Conservation (phyloP, 257 asterid genomes). For the Nicotiana otophora region DNA sequence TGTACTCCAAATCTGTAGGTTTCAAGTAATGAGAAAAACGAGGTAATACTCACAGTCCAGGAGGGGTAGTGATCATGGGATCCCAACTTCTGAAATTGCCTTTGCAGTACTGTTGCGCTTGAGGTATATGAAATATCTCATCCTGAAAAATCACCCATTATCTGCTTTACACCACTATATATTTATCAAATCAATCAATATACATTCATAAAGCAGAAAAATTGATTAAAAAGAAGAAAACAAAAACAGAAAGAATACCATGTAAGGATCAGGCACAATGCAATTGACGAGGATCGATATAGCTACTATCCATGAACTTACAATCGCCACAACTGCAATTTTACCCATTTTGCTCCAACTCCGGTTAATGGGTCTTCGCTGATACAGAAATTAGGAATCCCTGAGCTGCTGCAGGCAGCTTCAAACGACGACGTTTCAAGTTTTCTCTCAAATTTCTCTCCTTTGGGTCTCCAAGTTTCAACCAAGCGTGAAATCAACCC, state of each 20-base stretch:
- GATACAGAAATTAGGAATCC: neutral
- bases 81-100: constrained; percentile 89
- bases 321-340: constrained; percentile 42
- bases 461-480: too few species aligned
- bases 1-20: neutral
- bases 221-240: neutral
- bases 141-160: constrained; percentile 46
- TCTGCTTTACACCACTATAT: constrained; percentile 4
- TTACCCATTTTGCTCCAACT: constrained; percentile 48
- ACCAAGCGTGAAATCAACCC: too few species aligned
- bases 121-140: constrained; percentile 92
- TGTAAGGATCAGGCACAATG: constrained; percentile 81
- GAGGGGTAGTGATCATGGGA: constrained; percentile 98
- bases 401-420: too few species aligned
- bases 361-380: neutral
- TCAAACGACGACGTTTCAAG: too few species aligned
- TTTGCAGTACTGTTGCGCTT: constrained; percentile 74
- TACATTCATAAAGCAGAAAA: neutral
- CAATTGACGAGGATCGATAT: constrained; percentile 59
- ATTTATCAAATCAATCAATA: neutral
- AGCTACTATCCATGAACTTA: constrained; percentile 57
- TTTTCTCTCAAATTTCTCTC: too few species aligned
- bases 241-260: constrained; percentile 42
- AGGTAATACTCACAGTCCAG: constrained; percentile 70
- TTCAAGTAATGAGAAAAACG: neutral